A percentile compares a stretch with the other conserved stretches of the same genome.
Evolutionary conservation across 305 asterid genomes (phyloP).

Genomic region (Solanum hybrid): DNA sequence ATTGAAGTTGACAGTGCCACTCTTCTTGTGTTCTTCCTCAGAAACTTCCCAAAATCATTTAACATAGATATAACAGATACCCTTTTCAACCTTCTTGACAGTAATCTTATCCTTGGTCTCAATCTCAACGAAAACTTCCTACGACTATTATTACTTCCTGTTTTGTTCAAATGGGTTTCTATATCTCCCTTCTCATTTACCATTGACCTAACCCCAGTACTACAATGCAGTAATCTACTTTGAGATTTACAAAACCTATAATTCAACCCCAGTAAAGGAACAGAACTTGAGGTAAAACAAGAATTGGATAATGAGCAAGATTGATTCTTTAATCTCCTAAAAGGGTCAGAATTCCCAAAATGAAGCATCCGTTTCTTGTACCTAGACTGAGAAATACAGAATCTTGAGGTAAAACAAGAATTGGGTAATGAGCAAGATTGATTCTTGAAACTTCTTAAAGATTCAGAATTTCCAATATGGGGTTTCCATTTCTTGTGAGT

Average conservation of each 20-base stretch:
- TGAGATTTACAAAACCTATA: slow-evolving; percentile 21
- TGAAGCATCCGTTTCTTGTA: slow-evolving; percentile 25
- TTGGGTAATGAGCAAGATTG: slow-evolving; percentile 27
- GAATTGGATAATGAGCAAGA: slow-evolving; percentile 29
- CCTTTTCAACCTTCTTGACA: slow-evolving; percentile 46
- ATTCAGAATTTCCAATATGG: slow-evolving; percentile 25
- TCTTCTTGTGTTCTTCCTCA: slow-evolving; percentile 50
- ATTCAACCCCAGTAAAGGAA: slow-evolving; percentile 32
- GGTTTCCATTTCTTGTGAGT: slow-evolving; percentile 26
- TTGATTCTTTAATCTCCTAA: slow-evolving; percentile 13
- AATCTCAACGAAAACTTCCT: slow-evolving; percentile 54
- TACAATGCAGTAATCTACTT: slow-evolving; percentile 24
- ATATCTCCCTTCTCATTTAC: slow-evolving; percentile 28
- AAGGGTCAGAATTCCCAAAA: slow-evolving; percentile 27
- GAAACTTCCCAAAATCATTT: slow-evolving; percentile 40
- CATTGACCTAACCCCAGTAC: slow-evolving; percentile 37
- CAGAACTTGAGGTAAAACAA: slow-evolving; percentile 22
- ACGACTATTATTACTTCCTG: slow-evolving; percentile 23
- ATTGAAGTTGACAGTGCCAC: slow-evolving; percentile 51
- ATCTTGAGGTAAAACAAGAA: slow-evolving; percentile 21
- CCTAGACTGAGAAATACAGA: slow-evolving; percentile 15
- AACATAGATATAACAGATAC: slow-evolving; percentile 38
- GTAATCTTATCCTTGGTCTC: slow-evolving; percentile 53
- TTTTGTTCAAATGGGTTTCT: slow-evolving; percentile 31
- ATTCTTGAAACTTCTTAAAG: slow-evolving; percentile 18